Percentiles rank a stretch among this genome's conserved stretches.
Evolutionary conservation across 2,329 filamentous ascomycete species (phyloP).

Genomic region (Talaromyces sp.): DNA sequence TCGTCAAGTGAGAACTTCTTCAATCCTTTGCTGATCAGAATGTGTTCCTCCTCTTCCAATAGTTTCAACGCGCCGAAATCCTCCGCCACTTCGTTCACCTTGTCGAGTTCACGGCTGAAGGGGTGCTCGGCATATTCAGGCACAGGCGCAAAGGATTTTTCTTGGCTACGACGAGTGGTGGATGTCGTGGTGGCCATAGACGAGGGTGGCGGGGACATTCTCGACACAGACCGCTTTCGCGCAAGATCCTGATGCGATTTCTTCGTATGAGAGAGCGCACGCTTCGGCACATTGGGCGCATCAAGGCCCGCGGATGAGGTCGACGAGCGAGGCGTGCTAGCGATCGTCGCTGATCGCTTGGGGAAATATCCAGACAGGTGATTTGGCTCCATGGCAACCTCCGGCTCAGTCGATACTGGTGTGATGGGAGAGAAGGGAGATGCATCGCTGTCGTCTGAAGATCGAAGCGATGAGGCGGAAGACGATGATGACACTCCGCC

Average conservation of each 20-base stretch:
- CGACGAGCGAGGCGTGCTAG: constrained; percentile 50
- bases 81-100: constrained; percentile 89
- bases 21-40: constrained; percentile 66
- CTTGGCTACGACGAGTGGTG: constrained; percentile 31
- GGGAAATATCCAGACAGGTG: constrained; percentile 60
- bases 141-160: constrained; percentile 36
- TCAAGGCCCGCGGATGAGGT: constrained; percentile 46
- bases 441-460: constrained; percentile 68
- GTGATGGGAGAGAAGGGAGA: constrained; percentile 48
- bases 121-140: constrained; percentile 56
- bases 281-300: constrained; percentile 68
- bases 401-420: constrained; percentile 37
- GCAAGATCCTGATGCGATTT: constrained; percentile 73
- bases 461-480: constrained; percentile 54
- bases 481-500: constrained; percentile 41
- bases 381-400: constrained; percentile 48
- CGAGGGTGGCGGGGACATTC: constrained; percentile 43
- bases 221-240: constrained; percentile 62
- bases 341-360: constrained; percentile 65
- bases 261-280: constrained; percentile 85
- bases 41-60: constrained; percentile 70
- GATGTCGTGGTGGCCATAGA: constrained; percentile 30
- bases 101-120: constrained; percentile 83
- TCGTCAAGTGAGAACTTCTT: constrained; percentile 73
- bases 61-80: constrained; percentile 66